A percentile compares a stretch with the other conserved stretches of the same genome.
phyloP scores from a whole-genome alignment of 495 filamentous ascomycete species.

The Penicillium odoratum region DNA sequence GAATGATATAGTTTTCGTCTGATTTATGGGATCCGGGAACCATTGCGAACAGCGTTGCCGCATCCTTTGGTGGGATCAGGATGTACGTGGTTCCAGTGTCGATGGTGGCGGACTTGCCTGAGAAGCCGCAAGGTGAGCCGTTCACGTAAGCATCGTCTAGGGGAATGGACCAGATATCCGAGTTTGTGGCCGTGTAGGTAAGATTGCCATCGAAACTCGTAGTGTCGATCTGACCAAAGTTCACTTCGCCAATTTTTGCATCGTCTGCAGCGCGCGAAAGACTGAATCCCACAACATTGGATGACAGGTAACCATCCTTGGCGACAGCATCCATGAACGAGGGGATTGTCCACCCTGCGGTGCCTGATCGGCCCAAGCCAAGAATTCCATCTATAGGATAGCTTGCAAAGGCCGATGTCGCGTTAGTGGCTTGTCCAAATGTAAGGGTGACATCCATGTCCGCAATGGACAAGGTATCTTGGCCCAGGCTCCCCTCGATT shows the following conservation, averaged over 20 bases:
- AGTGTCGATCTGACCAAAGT: conserved; percentile 69
- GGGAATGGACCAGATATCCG: conserved; percentile 64
- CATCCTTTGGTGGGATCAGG: conserved; percentile 65
- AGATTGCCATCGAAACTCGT: conserved; percentile 66
- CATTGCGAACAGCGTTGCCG: conserved; percentile 59
- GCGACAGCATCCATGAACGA: conserved; percentile 64
- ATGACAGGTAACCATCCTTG: conserved; percentile 54
- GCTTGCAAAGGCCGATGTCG: conserved; percentile 64
- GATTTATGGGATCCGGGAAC: conserved; percentile 58
- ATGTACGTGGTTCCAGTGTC: conserved; percentile 82
- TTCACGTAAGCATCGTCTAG: conserved; percentile 62
- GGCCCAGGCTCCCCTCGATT: conserved; percentile 61
- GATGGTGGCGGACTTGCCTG: conserved; percentile 61
- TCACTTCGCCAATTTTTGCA: conserved; percentile 69
- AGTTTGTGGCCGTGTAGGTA: conserved; percentile 54
- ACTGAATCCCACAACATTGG: conserved; percentile 68
- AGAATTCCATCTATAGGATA: conserved; percentile 90
- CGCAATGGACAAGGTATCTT: conserved; percentile 64
- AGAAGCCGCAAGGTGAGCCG: conserved; percentile 51
- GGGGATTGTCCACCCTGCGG: conserved; percentile 45
- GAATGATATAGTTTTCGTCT: conserved; percentile 63
- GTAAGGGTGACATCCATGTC: conserved; percentile 58
- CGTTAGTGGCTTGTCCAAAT: conserved; percentile 68
- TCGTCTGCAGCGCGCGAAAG: conserved; percentile 64
- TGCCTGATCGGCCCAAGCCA: conserved; percentile 61